Percentiles rank a stretch among this genome's conserved stretches.
Conservation (phyloP, 768 basidiomycete genomes). For the Amanita muscaria region DNA sequence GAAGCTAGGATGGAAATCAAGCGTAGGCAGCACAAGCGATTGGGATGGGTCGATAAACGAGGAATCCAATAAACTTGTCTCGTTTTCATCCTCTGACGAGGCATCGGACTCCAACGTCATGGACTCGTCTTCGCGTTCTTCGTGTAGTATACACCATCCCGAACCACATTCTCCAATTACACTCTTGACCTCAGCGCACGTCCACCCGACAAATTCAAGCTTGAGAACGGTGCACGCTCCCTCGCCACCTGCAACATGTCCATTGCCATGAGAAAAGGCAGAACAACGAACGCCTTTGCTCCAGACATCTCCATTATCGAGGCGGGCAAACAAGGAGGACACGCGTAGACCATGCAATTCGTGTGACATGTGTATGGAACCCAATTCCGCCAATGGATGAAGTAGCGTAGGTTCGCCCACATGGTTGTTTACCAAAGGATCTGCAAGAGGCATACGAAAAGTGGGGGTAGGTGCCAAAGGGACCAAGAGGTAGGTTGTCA, state of each 20-base stretch:
- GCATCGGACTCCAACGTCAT: constrained; percentile 16
- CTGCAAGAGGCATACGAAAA: constrained; percentile 49
- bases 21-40: constrained; percentile 68
- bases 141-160: constrained; percentile 72
- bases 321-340: constrained; percentile 55
- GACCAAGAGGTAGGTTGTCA: constrained; percentile 62
- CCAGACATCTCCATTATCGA: constrained; percentile 69
- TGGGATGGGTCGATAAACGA: constrained; percentile 44
- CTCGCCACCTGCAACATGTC: constrained; percentile 21
- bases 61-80: constrained; percentile 18
- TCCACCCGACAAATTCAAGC: constrained; percentile 71
- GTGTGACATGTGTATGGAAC: constrained; percentile 42
- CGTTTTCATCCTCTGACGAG: constrained; percentile 21
- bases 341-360: constrained; percentile 55
- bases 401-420: constrained; percentile 14
- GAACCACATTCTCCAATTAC: constrained; percentile 64
- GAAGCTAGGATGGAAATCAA: constrained; percentile 18
- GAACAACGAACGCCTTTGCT: constrained; percentile 48
- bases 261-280: constrained; percentile 42
- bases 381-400: constrained; percentile 3
- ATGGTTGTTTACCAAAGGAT: constrained; percentile 11
- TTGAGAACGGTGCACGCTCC: constrained; percentile 60
- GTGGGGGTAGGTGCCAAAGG: constrained; percentile 74
- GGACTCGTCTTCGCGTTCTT: constrained; percentile 25
- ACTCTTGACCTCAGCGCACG: constrained; percentile 49